A percentile compares a stretch with the other conserved stretches of the same genome.
Evolutionary conservation across 345 rosid genomes (phyloP).

Genomic region (Dimocarpus longan): DNA sequence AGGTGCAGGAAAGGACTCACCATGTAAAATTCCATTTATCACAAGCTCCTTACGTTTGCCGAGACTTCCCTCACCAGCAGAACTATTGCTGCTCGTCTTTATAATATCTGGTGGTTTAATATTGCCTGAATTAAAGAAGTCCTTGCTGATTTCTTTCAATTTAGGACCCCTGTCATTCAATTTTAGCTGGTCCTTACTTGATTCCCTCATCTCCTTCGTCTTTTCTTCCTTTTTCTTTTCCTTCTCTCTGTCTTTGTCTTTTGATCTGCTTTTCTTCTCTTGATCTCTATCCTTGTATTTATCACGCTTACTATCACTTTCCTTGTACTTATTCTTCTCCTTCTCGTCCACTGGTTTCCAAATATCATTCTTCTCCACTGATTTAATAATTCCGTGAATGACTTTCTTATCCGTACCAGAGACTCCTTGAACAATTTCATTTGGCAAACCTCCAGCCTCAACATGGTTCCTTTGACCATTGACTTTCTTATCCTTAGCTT

Average conservation of each 20-base stretch:
- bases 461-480: slow-evolving; percentile 30
- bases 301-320: slow-evolving; percentile 31
- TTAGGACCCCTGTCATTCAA: slow-evolving; percentile 20
- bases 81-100: slow-evolving; percentile 22
- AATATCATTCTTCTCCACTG: slow-evolving; percentile 42
- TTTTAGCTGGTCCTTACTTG: slow-evolving; percentile 39
- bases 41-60: slow-evolving; percentile 63
- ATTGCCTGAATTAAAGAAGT: slow-evolving; percentile 23
- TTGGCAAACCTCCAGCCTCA: slow-evolving; percentile 31
- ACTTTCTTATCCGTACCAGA: slow-evolving; percentile 38
- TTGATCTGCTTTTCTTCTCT: slow-evolving; percentile 36
- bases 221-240: slow-evolving; percentile 48
- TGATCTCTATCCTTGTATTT: slow-evolving; percentile 34
- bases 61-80: slow-evolving; percentile 31
- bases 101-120: slow-evolving; percentile 18
- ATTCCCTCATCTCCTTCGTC: slow-evolving; percentile 36
- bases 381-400: slow-evolving; percentile 33
- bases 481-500: slow-evolving; percentile 32
- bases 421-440: slow-evolving; percentile 26
- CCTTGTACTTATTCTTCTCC: slow-evolving; percentile 41
- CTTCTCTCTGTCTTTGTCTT: slow-evolving; percentile 38
- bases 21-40: slow-evolving; percentile 62
- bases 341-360: slow-evolving; percentile 38
- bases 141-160: slow-evolving; percentile 27
- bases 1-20: slow-evolving; percentile 54